Conservation (phyloP, 495 filamentous ascomycete genomes). For the Aspergillus panamensis region DNA sequence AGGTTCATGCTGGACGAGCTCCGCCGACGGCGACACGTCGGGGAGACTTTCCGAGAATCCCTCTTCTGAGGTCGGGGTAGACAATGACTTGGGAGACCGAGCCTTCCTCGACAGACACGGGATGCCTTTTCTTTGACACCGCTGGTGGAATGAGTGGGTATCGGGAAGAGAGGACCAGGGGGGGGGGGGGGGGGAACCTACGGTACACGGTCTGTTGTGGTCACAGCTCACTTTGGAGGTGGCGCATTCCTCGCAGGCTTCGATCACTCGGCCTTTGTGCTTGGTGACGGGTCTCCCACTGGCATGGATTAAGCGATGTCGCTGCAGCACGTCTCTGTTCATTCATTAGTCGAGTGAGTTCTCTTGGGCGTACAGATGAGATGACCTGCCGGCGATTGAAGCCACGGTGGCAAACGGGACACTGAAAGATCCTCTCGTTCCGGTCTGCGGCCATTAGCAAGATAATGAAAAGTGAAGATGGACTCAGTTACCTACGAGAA, state of each 20-base stretch:
- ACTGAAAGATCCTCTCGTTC: slow-evolving; percentile 25
- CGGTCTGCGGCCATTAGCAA: slow-evolving; percentile 14
- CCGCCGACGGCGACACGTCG: background rate
- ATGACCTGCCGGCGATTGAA: slow-evolving; percentile 22
- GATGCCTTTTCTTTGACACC: slow-evolving; percentile 19
- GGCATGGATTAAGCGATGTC: slow-evolving; percentile 26
- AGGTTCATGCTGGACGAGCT: background rate
- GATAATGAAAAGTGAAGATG: too few relatives aligned
- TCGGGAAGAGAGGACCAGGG: too few relatives aligned
- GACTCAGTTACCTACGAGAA: slow-evolving; percentile 22
- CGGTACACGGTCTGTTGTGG: slow-evolving; percentile 26
- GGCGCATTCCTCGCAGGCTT: slow-evolving; percentile 28
- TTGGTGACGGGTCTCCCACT: slow-evolving; percentile 15
- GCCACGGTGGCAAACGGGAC: slow-evolving; percentile 20
- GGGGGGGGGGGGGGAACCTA: background rate
- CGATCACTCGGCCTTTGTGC: slow-evolving; percentile 17
- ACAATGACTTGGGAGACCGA: too few relatives aligned
- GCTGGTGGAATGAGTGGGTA: slow-evolving; percentile 7
- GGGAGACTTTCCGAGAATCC: background rate
- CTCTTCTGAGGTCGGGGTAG: too few relatives aligned
- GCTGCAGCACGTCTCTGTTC: slow-evolving; percentile 24
- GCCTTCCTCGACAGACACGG: slow-evolving; percentile 7
- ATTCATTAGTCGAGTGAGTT: background rate
- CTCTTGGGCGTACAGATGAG: background rate
- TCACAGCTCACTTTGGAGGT: slow-evolving; percentile 27